phyloP scores from a whole-genome alignment of 1,284 basidiomycete genomes.

The Melampsora larici-populina region DNA sequence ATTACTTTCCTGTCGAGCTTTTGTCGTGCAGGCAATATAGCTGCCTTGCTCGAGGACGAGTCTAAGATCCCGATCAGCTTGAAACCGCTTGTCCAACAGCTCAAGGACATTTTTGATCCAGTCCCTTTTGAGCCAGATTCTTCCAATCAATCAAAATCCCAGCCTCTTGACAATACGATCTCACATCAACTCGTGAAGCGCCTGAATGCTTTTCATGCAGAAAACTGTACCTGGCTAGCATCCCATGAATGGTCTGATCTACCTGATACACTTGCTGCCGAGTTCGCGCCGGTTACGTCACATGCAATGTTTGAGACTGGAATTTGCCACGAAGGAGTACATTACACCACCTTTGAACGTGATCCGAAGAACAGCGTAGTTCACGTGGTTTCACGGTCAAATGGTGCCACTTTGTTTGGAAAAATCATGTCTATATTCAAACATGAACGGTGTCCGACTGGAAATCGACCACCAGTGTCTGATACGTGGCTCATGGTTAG shows the following conservation, averaged over 20 bases:
- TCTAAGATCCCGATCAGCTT: not conserved
- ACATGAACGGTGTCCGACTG: not conserved
- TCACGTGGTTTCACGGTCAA: not conserved
- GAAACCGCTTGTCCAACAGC: not conserved
- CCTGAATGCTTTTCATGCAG: not conserved
- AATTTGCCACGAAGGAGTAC: not conserved
- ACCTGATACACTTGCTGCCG: not conserved
- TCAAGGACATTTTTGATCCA: not conserved
- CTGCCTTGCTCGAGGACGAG: not conserved
- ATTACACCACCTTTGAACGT: not conserved
- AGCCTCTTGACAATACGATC: conserved; percentile 42
- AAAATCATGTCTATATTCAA: not conserved
- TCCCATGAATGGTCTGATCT: not conserved
- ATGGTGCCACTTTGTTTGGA: not conserved
- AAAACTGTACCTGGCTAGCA: not conserved
- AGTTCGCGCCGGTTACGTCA: not conserved
- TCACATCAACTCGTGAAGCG: not conserved
- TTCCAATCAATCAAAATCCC: conserved; percentile 64
- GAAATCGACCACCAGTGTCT: not conserved
- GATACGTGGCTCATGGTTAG: not conserved
- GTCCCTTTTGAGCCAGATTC: conserved; percentile 54
- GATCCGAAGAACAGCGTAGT: not conserved
- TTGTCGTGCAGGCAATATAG: conserved; percentile 4
- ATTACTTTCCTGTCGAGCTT: not conserved
- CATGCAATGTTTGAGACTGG: not conserved